Base-by-base conservation (phyloP, 106 monocot species). In the Dioscorea alata region DNA sequence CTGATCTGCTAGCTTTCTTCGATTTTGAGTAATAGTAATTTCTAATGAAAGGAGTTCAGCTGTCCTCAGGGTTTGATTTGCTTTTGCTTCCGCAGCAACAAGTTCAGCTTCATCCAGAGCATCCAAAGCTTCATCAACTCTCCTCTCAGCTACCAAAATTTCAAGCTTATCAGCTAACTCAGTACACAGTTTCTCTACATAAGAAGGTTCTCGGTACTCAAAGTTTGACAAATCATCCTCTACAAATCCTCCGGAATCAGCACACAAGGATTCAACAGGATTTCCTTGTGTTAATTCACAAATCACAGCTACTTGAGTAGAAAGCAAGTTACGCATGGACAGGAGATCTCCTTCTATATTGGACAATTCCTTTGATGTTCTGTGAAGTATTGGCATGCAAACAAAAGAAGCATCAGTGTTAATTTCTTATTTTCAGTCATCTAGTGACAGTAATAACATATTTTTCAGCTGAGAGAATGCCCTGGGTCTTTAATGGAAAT, bases 281-380 rank as follows among this genome's bases (percentile, higher is more conserved):
- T 92, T 89, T 33, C 92, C 97, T 67, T 97, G 92, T 54, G 97
- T 86, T 76, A 97, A 78, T 64, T 82, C 78, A 81, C 81, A 92
- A 74, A 97, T 84, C 71, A 97, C 63, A 79, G 89, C 87, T 63
- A 89, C 84, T 66, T 97, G 92, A 4, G 92, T 79, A 65, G 89
- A 86, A 35, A 92, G 71, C 22, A 97, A 69, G 83, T 97, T 97
- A 69, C 86, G 80, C 35, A 92, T 89, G 14, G 97, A 92, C 48
- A 97, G 79, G 63, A 97, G 87, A 80, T 97, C 97, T 13, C 92
- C 86, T 80, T 97, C 97, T 32, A 97, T 73, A 81, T 92, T 89
- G 53, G 97, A 97, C 76, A 97, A 92, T 72, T 97, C 97, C 69
- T 87, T 89, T 57, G 97, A 92, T 71, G 97, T 92, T 74, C 96